Conservation (phyloP, 116 monocot species). For the Trichopus zeylanicus region DNA sequence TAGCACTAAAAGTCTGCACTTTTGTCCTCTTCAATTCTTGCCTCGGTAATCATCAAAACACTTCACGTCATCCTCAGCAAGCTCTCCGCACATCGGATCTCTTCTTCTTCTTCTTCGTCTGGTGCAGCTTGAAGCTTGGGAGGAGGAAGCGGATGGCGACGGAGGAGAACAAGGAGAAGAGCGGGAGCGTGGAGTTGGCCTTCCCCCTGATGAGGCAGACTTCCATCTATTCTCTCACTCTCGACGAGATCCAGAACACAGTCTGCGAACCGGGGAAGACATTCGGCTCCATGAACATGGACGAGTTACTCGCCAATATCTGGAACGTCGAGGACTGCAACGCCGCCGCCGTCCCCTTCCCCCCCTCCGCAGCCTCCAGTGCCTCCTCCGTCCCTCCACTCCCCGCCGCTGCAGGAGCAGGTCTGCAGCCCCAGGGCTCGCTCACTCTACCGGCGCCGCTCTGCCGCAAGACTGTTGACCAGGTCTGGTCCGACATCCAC, state of each 20-base stretch:
- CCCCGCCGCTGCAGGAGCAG: too few species aligned
- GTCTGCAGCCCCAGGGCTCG: slow-evolving; percentile 24
- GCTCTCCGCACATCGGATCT: too few species aligned
- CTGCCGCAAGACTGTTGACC: slow-evolving; percentile 70
- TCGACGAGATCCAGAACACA: slow-evolving; percentile 78
- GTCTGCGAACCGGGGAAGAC: slow-evolving; percentile 46
- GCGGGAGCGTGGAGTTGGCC: neutral
- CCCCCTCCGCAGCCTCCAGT: neutral
- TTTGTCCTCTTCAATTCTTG: too few species aligned
- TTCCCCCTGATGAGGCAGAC: slow-evolving; percentile 29
- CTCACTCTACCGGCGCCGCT: slow-evolving; percentile 43
- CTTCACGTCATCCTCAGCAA: too few species aligned
- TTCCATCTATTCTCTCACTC: slow-evolving; percentile 59
- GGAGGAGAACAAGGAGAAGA: neutral
- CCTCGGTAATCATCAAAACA: too few species aligned
- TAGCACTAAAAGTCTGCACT: too few species aligned
- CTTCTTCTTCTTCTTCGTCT: too few species aligned
- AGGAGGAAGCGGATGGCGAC: neutral
- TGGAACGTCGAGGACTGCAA: slow-evolving; percentile 63
- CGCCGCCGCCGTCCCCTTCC: neutral
- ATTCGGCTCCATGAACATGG: slow-evolving; percentile 95
- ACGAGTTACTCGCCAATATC: slow-evolving; percentile 75
- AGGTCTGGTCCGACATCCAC: slow-evolving; percentile 71
- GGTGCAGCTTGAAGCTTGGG: too few species aligned
- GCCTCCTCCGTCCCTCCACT: neutral